Conservation (phyloP, 2,329 filamentous ascomycete genomes). For the Scedosporium minutisporum region DNA sequence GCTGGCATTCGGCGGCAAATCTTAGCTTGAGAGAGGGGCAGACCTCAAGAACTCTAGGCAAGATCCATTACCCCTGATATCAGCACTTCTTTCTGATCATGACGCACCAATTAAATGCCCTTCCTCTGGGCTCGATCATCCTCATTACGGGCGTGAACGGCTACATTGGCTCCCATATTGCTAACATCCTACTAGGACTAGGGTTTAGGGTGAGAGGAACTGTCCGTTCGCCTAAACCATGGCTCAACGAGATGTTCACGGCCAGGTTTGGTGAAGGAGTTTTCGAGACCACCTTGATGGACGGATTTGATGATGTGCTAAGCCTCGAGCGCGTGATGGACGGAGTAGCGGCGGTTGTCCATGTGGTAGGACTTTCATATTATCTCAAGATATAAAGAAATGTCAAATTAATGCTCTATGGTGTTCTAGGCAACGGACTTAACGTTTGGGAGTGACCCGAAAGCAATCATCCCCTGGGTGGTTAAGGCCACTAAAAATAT, state of each 20-base stretch:
- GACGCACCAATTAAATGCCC: neutral
- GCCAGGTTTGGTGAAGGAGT: neutral
- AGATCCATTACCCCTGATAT: no score
- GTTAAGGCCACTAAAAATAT: conserved; percentile 19
- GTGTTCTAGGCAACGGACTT: conserved; percentile 20
- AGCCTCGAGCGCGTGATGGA: neutral
- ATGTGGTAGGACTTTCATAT: neutral
- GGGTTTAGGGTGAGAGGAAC: conserved; percentile 30
- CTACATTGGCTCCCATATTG: conserved; percentile 29
- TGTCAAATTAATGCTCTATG: no score
- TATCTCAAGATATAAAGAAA: neutral
- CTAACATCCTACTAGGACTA: conserved; percentile 21
- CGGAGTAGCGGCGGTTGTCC: neutral
- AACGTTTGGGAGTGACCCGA: conserved; percentile 24
- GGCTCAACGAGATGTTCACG: neutral
- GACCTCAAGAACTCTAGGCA: no score
- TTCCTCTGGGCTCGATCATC: conserved; percentile 12
- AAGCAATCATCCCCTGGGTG: conserved; percentile 25
- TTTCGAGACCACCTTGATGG: neutral
- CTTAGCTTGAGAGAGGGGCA: no score
- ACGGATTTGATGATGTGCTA: conserved; percentile 13
- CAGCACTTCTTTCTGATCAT: neutral
- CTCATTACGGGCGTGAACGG: conserved; percentile 32
- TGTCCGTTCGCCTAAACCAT: conserved; percentile 17
- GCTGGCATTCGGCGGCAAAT: neutral